These are phyloP conservation scores for Vicia sativa DNA, from an alignment of 306 rosid species.

Conservation along the genomic window DNA sequence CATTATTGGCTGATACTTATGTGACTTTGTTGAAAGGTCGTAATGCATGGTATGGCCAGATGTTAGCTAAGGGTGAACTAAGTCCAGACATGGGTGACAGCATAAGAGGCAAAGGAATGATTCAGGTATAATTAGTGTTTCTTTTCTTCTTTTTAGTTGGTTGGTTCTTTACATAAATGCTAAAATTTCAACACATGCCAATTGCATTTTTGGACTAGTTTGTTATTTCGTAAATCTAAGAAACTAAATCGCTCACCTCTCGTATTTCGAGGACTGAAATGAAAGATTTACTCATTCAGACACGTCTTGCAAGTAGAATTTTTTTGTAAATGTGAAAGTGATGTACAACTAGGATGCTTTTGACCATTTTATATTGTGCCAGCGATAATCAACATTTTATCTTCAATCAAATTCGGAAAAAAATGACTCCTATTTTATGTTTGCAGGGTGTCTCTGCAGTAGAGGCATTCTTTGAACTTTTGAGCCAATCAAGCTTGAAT, in stretches of 20 bases:
- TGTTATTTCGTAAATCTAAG: too few relatives aligned
- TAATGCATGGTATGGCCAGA: constrained; percentile 55
- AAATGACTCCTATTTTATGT: neutral
- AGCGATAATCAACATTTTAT: neutral
- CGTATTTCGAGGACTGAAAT: too few relatives aligned
- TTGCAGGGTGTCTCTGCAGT: constrained; percentile 90
- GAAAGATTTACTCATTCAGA: too few relatives aligned
- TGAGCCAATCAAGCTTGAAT: constrained; percentile 86
- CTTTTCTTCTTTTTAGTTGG: neutral
- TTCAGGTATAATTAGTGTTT: constrained; percentile 60
- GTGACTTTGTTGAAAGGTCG: constrained; percentile 90
- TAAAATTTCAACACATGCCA: constrained; percentile 6
- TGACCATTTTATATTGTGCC: too few relatives aligned
- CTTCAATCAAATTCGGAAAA: constrained; percentile 1
- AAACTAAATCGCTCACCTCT: too few relatives aligned
- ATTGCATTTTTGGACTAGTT: neutral
- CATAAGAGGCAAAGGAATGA: constrained; percentile 94
- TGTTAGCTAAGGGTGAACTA: constrained; percentile 89
- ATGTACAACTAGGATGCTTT: too few relatives aligned
- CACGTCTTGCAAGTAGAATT: too few relatives aligned
- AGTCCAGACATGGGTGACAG: constrained; percentile 91
- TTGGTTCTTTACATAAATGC: constrained; percentile 17
- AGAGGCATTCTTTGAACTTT: constrained; percentile 75
- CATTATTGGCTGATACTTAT: constrained; percentile 86
- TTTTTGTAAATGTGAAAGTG: too few relatives aligned